Conservation (phyloP, 2,329 filamentous ascomycete species). For the Chaetomium strumarium region DNA sequence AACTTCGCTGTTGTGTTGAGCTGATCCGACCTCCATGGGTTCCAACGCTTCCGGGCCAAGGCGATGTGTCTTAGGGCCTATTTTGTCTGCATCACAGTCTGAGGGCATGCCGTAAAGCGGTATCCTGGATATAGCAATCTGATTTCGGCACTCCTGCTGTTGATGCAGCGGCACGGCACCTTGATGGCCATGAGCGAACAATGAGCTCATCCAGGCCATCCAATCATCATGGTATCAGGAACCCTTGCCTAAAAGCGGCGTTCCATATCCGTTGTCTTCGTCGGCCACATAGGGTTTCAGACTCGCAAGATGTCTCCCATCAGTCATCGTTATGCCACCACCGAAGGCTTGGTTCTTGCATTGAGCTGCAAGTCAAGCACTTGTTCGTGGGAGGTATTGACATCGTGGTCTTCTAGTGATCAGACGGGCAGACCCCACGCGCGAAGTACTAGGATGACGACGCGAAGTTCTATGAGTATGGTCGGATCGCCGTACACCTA, state of each 20-base stretch:
- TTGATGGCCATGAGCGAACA: neutral
- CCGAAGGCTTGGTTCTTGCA: too few relatives aligned
- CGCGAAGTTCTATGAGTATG: too few relatives aligned
- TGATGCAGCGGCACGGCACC: neutral
- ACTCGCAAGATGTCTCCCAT: too few relatives aligned
- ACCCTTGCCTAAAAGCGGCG: neutral
- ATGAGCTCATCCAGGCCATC: neutral
- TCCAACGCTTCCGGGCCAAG: neutral
- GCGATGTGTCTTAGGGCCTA: neutral
- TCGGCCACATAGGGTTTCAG: too few relatives aligned
- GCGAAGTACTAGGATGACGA: too few relatives aligned
- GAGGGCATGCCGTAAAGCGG: neutral
- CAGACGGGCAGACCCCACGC: too few relatives aligned
- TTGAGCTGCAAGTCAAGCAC: too few relatives aligned
- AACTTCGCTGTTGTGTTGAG: conserved; percentile 80
- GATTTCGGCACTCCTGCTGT: neutral
- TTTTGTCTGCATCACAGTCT: neutral
- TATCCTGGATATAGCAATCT: conserved; percentile 1
- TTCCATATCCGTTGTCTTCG: neutral
- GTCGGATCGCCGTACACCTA: too few relatives aligned
- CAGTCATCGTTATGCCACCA: too few relatives aligned
- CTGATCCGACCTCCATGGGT: conserved; percentile 8
- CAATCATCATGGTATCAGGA: neutral
- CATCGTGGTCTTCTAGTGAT: too few relatives aligned
- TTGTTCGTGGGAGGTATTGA: too few relatives aligned